These are phyloP conservation scores for Larix sibirica DNA, from an alignment of 83 land plant species.

Conservation along the genomic window DNA sequence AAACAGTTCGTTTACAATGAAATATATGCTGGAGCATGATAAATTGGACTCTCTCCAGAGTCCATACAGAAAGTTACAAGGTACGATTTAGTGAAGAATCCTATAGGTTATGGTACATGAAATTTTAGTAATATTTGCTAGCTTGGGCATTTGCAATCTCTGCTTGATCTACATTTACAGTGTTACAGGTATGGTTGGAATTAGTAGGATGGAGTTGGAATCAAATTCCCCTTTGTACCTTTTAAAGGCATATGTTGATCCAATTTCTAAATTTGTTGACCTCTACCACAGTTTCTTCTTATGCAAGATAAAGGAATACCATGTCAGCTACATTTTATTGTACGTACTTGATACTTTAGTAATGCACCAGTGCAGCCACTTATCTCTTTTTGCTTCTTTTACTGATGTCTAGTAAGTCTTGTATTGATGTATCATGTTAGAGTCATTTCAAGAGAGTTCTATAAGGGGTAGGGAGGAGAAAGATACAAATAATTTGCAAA, in stretches of 20 bases:
- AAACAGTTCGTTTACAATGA: too few species aligned
- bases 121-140: neutral
- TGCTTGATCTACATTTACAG: neutral
- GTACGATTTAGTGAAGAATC: neutral
- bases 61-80: neutral
- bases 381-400: neutral
- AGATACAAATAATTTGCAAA: too few species aligned
- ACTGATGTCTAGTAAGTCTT: too few species aligned
- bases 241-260: neutral
- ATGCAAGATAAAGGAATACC: too few species aligned
- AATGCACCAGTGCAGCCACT: neutral
- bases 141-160: neutral
- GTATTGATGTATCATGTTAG: too few species aligned
- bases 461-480: too few species aligned
- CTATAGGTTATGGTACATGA: neutral
- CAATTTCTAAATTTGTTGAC: too few species aligned
- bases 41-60: too few species aligned
- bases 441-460: too few species aligned
- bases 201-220: neutral
- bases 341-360: neutral
- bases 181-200: neutral
- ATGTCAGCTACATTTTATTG: neutral
- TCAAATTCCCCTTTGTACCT: neutral
- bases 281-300: too few species aligned
- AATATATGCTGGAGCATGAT: too few species aligned